Conservation (phyloP, 805 yeast species). For the Kodamaea kaohsiungensis region DNA sequence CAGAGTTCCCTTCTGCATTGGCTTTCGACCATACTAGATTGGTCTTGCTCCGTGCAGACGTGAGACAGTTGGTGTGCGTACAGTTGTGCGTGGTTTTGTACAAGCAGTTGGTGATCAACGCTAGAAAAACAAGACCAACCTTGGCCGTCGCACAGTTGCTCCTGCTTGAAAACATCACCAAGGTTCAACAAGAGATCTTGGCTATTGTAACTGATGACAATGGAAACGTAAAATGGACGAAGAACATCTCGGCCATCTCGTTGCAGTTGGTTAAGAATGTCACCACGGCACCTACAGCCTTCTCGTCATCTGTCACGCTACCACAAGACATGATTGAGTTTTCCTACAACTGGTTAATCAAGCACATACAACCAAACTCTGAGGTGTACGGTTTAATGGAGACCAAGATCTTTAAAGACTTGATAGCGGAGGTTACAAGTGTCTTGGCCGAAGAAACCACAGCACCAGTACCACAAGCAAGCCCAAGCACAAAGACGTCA, state of each 20-base stretch:
- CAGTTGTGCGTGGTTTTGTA: slow-evolving; percentile 71
- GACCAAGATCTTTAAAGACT: slow-evolving; percentile 56
- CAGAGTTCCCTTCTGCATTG: slow-evolving; percentile 79
- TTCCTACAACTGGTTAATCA: slow-evolving; percentile 75
- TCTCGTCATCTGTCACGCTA: slow-evolving; percentile 21
- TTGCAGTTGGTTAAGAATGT: slow-evolving; percentile 59
- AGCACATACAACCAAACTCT: slow-evolving; percentile 82
- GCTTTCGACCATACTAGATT: slow-evolving; percentile 83
- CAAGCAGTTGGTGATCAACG: slow-evolving; percentile 57
- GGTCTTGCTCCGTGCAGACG: slow-evolving; percentile 77
- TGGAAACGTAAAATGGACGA: slow-evolving; percentile 89
- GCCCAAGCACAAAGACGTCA: slow-evolving; percentile 1
- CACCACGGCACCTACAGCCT: slow-evolving; percentile 20
- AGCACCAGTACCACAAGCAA: slow-evolving; percentile 6
- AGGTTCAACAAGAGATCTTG: slow-evolving; percentile 67
- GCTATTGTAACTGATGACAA: slow-evolving; percentile 82
- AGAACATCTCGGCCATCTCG: slow-evolving; percentile 71
- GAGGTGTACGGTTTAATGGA: slow-evolving; percentile 78
- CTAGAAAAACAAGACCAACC: slow-evolving; percentile 15
- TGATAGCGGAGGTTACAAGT: slow-evolving; percentile 38
- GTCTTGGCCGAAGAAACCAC: slow-evolving; percentile 13
- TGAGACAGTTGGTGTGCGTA: slow-evolving; percentile 79
- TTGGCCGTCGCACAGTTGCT: slow-evolving; percentile 26
- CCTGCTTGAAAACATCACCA: slow-evolving; percentile 39
- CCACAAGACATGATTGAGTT: slow-evolving; percentile 53